Conservation (phyloP, 768 basidiomycete genomes). For the Crepidotus variabilis region DNA sequence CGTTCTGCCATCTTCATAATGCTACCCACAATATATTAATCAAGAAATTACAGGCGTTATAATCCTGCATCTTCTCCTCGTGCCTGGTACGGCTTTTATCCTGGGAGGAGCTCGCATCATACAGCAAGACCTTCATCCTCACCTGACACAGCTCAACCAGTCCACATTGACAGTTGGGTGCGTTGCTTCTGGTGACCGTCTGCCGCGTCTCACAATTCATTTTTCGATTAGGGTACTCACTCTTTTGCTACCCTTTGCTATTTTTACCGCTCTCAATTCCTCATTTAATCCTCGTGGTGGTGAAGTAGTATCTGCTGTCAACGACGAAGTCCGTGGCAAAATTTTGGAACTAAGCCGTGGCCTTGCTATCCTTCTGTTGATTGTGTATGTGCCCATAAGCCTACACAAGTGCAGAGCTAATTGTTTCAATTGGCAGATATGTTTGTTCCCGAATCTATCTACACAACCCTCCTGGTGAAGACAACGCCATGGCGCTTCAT, state of each 20-base stretch:
- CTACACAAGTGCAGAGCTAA: neutral
- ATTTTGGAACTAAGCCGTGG: conserved; percentile 67
- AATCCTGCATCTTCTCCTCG: conserved; percentile 64
- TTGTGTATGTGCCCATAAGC: conserved; percentile 39
- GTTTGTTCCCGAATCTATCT: conserved; percentile 64
- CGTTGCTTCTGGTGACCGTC: conserved; percentile 6
- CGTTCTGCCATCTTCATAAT: neutral
- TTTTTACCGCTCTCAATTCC: conserved; percentile 53
- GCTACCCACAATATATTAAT: neutral
- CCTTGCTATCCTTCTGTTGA: conserved; percentile 56
- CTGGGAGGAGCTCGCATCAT: conserved; percentile 64
- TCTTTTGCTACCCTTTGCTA: conserved; percentile 61
- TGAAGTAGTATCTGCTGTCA: conserved; percentile 25
- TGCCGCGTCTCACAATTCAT: neutral
- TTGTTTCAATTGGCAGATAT: conserved; percentile 37
- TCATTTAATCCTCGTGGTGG: conserved; percentile 16
- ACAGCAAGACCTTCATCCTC: conserved; percentile 67
- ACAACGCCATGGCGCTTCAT: conserved; percentile 35
- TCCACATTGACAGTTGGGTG: conserved; percentile 69
- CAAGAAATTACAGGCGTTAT: conserved; percentile 48
- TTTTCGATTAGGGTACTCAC: conserved; percentile 50
- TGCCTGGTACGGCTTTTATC: conserved; percentile 68
- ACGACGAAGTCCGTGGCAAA: conserved; percentile 37
- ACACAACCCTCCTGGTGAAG: conserved; percentile 65
- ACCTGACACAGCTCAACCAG: conserved; percentile 64